These are phyloP conservation scores for Dactylonectria macrodidyma DNA, from an alignment of 2,329 filamentous ascomycete genomes.

Conservation along the genomic window DNA sequence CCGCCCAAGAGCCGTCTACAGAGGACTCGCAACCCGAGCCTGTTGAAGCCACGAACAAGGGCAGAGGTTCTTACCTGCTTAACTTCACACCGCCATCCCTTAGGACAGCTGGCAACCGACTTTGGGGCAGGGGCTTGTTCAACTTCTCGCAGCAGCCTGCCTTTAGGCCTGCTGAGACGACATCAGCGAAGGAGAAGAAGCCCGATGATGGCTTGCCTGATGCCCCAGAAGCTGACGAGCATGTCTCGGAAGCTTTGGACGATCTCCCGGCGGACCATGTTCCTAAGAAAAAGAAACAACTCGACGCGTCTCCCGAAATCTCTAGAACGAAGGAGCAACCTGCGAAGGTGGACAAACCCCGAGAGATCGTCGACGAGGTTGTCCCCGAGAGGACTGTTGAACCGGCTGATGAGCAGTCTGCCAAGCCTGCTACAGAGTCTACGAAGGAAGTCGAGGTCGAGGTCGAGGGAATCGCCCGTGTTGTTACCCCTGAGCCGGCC, in stretches of 20 bases:
- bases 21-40: conserved; percentile 47
- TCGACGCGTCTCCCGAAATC: conserved; percentile 9
- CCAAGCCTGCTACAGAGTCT: no score
- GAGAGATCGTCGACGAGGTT: conserved; percentile 6
- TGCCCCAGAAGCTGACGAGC: conserved; percentile 51
- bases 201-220: conserved; percentile 23
- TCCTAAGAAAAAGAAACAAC: conserved; percentile 32
- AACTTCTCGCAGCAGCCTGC: conserved; percentile 30
- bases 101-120: conserved; percentile 44
- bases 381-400: background rate
- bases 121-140: conserved; percentile 8
- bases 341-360: conserved; percentile 17
- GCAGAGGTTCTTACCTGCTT: conserved; percentile 60
- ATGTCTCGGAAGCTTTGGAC: conserved; percentile 55
- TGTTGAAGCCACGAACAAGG: conserved; percentile 59
- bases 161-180: conserved; percentile 44
- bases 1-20: no score
- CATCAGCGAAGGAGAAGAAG: conserved; percentile 42
- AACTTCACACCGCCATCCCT: conserved; percentile 56
- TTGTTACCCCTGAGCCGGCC: no score
- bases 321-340: background rate
- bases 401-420: no score
- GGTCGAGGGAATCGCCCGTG: no score
- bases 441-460: no score
- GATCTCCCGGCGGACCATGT: conserved; percentile 39